Percentiles rank a stretch among this genome's conserved stretches.
These are phyloP conservation scores for Leccinum longicurvipes DNA, from an alignment of 768 basidiomycete genomes.

Conservation along the genomic window DNA sequence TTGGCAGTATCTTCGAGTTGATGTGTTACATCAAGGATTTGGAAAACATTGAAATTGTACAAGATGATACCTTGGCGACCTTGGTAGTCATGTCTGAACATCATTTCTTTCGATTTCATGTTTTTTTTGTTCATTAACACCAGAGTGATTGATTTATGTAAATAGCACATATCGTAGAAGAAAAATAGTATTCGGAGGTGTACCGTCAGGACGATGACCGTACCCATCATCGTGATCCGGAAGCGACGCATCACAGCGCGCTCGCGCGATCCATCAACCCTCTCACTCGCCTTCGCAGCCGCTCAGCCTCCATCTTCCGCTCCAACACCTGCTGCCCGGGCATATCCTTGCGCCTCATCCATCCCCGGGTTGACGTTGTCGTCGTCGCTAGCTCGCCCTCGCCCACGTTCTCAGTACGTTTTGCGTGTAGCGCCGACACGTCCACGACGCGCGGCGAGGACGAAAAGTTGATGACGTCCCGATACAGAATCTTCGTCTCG, in stretches of 20 bases:
- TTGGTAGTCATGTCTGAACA: background rate
- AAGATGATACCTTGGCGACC: constrained; percentile 17
- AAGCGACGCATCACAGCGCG: constrained; percentile 1
- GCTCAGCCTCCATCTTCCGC: constrained; percentile 72
- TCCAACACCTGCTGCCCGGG: constrained; percentile 82
- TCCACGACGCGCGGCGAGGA: constrained; percentile 85
- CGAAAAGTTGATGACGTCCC: constrained; percentile 86
- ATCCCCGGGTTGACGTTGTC: constrained; percentile 38
- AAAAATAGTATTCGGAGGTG: too few species aligned
- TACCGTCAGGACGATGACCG: too few species aligned
- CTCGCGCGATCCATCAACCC: constrained; percentile 68
- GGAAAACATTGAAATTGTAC: constrained; percentile 76
- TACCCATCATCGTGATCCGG: background rate
- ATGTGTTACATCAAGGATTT: constrained; percentile 94
- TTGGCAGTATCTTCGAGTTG: constrained; percentile 86
- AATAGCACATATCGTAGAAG: too few species aligned
- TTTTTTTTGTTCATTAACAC: too few species aligned
- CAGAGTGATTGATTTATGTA: too few species aligned
- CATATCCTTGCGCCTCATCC: constrained; percentile 78
- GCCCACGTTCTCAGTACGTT: constrained; percentile 46
- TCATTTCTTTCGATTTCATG: too few species aligned
- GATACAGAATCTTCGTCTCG: constrained; percentile 82
- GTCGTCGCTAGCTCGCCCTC: constrained; percentile 35
- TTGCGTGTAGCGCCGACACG: constrained; percentile 58
- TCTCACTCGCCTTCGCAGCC: constrained; percentile 63